phyloP scores from a whole-genome alignment of 116 monocot genomes.

The Iris pallida region DNA sequence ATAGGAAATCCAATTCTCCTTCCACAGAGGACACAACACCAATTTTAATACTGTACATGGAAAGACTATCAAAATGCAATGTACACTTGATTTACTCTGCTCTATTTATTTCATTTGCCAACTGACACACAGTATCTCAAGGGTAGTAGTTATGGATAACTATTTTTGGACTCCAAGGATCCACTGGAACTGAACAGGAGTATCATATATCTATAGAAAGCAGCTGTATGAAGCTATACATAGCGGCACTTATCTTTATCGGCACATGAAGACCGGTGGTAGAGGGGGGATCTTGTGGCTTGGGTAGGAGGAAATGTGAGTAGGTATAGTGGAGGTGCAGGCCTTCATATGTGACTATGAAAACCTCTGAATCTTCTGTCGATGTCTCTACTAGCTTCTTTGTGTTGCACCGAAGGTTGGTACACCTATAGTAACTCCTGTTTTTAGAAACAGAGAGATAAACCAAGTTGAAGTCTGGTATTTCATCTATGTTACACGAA shows the following conservation, averaged over 20 bases:
- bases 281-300: background rate
- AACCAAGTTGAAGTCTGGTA: too few relatives aligned
- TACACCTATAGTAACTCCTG: constrained; percentile 97
- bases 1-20: too few relatives aligned
- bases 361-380: constrained; percentile 54
- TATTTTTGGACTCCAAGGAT: too few relatives aligned
- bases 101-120: background rate
- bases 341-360: constrained; percentile 81
- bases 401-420: constrained; percentile 84
- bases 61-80: constrained; percentile 7
- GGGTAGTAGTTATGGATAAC: too few relatives aligned
- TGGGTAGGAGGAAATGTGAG: constrained; percentile 54
- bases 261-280: background rate
- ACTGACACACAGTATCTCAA: too few relatives aligned
- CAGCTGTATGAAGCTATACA: background rate
- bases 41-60: constrained; percentile 2
- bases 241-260: constrained; percentile 21
- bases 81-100: background rate
- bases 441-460: background rate
- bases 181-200: background rate
- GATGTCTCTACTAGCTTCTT: constrained; percentile 90
- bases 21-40: background rate
- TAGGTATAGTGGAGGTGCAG: constrained; percentile 83
- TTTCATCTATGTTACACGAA: too few relatives aligned
- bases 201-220: background rate